Evolutionary conservation across 2,329 filamentous ascomycete genomes (phyloP).

Genomic region (Gliomastix tumulicola): DNA sequence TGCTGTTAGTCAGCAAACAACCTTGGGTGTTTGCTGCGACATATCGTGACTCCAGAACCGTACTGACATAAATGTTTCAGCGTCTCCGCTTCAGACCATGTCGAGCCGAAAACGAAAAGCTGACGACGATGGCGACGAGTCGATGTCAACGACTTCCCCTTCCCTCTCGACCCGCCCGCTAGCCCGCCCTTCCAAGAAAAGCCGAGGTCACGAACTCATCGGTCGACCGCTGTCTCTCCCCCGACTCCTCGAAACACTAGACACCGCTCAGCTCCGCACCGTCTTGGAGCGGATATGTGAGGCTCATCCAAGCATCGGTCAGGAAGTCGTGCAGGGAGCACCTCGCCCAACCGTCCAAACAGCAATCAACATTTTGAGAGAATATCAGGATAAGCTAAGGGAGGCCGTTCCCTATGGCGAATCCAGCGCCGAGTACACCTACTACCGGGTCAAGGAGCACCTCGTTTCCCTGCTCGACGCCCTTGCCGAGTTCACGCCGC

Average conservation of each 20-base stretch:
- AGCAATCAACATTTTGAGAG: conserved; percentile 70
- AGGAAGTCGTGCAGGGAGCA: conserved; percentile 76
- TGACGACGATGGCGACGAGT: conserved; percentile 75
- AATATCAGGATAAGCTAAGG: conserved; percentile 74
- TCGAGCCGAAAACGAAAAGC: conserved; percentile 76
- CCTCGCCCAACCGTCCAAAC: conserved; percentile 81
- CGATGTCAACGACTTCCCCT: conserved; percentile 81
- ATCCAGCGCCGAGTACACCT: conserved; percentile 83
- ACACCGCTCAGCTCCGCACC: conserved; percentile 73
- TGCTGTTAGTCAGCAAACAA: too few species aligned
- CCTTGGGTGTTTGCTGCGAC: too few species aligned
- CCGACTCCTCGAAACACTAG: conserved; percentile 89
- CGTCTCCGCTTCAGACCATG: conserved; percentile 46
- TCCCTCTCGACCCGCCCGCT: conserved; percentile 64
- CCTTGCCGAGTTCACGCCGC: conserved; percentile 87
- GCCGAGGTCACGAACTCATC: conserved; percentile 55
- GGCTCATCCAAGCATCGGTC: conserved; percentile 75
- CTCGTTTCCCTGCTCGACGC: conserved; percentile 79
- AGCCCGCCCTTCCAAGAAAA: conserved; percentile 57
- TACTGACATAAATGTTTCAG: too few species aligned
- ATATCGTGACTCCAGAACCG: too few species aligned
- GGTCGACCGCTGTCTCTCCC: conserved; percentile 49
- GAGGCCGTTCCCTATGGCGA: conserved; percentile 81
- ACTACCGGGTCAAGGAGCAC: conserved; percentile 82
- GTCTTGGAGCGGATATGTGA: conserved; percentile 91